These are phyloP conservation scores for Ogataea pini DNA, from an alignment of 805 yeast genomes.

Conservation along the genomic window DNA sequence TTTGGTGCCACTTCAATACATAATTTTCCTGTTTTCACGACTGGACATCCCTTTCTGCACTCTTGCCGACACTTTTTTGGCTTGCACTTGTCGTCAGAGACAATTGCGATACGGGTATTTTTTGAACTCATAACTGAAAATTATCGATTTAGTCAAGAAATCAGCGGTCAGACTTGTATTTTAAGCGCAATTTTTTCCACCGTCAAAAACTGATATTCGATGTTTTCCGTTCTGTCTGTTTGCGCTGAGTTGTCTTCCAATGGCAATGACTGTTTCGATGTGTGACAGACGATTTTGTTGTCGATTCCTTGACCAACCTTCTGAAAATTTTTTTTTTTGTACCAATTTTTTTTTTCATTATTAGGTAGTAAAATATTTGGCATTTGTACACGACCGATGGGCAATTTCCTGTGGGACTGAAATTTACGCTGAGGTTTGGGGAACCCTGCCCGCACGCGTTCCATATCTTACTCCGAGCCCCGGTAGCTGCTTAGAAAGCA, in stretches of 20 bases:
- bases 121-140: slow-evolving; percentile 34
- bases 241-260: neutral
- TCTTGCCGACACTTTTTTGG: slow-evolving; percentile 99
- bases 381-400: slow-evolving; percentile 2
- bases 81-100: slow-evolving; percentile 90
- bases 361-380: neutral
- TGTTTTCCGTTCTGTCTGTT: neutral
- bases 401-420: neutral
- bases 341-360: neutral
- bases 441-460: neutral
- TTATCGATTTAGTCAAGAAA: neutral
- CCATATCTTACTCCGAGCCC: slow-evolving; percentile 4
- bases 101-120: slow-evolving; percentile 90
- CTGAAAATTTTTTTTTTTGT: slow-evolving; percentile 4
- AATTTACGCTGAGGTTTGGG: neutral
- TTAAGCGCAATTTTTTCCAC: no score
- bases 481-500: slow-evolving; percentile 7
- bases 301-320: slow-evolving; percentile 1
- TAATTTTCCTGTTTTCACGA: slow-evolving; percentile 93
- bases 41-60: slow-evolving; percentile 96
- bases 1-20: slow-evolving; percentile 96
- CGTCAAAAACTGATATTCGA: no score
- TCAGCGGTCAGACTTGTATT: neutral
- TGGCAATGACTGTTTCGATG: neutral
- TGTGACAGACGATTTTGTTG: neutral